These are phyloP conservation scores for Thermothelomyces thermophilus DNA, from an alignment of 2,329 filamentous ascomycete species.

Conservation along the genomic window DNA sequence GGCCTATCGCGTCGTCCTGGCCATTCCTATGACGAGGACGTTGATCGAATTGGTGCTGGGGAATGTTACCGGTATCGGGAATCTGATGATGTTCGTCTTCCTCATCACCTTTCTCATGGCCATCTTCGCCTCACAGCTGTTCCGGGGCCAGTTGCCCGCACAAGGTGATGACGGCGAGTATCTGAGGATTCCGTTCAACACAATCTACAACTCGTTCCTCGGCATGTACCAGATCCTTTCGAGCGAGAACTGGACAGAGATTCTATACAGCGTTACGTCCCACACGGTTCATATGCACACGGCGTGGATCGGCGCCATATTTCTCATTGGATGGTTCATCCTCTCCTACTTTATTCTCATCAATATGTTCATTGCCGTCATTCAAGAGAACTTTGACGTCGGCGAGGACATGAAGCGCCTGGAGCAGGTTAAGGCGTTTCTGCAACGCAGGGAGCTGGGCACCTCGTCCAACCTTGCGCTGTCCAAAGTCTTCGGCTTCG, in stretches of 20 bases:
- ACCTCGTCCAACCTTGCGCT: slow-evolving; percentile 70
- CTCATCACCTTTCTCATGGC: slow-evolving; percentile 89
- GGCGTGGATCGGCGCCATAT: slow-evolving; percentile 88
- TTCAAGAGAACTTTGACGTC: slow-evolving; percentile 98
- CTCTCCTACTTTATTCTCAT: slow-evolving; percentile 90
- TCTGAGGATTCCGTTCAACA: slow-evolving; percentile 71
- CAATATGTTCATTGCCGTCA: slow-evolving; percentile 99
- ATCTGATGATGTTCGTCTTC: slow-evolving; percentile 94
- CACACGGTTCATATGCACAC: slow-evolving; percentile 60
- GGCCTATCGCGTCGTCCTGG: slow-evolving; percentile 85
- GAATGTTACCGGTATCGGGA: slow-evolving; percentile 85
- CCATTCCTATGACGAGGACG: slow-evolving; percentile 77
- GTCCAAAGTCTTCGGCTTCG: slow-evolving; percentile 60
- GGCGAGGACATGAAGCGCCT: slow-evolving; percentile 96
- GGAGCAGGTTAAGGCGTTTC: slow-evolving; percentile 90
- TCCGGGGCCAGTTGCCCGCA: slow-evolving; percentile 74
- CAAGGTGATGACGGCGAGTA: slow-evolving; percentile 54
- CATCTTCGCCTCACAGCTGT: slow-evolving; percentile 88
- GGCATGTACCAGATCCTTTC: slow-evolving; percentile 98
- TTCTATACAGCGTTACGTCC: slow-evolving; percentile 75
- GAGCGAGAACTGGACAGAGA: slow-evolving; percentile 89
- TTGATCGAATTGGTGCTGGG: slow-evolving; percentile 84
- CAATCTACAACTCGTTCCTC: slow-evolving; percentile 91
- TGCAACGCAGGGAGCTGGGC: slow-evolving; percentile 83
- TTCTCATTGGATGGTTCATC: slow-evolving; percentile 93